Percentiles rank a stretch among this genome's conserved stretches.
phyloP scores from a whole-genome alignment of 805 yeast species.

The Candida multigemmis region DNA sequence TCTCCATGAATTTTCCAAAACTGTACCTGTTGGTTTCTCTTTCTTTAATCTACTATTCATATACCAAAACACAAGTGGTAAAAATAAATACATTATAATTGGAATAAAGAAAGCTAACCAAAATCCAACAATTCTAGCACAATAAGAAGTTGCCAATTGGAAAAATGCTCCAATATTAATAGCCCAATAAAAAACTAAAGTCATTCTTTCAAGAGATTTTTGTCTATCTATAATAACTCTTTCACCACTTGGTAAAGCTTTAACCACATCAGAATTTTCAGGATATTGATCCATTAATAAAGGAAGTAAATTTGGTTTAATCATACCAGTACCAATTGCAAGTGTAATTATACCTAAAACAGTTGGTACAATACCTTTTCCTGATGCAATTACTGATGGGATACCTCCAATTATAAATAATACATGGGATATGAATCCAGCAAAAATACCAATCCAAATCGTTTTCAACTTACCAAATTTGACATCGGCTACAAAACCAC shows the following conservation, averaged over 20 bases:
- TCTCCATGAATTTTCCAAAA: slow-evolving; percentile 33
- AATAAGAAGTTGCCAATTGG: slow-evolving; percentile 42
- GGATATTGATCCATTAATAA: slow-evolving; percentile 40
- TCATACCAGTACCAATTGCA: slow-evolving; percentile 42
- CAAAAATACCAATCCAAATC: slow-evolving; percentile 39
- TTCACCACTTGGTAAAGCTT: slow-evolving; percentile 51
- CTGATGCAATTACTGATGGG: slow-evolving; percentile 27
- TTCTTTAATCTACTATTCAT: slow-evolving; percentile 20
- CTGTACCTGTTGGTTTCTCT: slow-evolving; percentile 35
- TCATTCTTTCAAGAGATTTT: slow-evolving; percentile 31
- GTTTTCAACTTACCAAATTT: slow-evolving; percentile 38
- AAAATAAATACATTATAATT: slow-evolving; percentile 17
- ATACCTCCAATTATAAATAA: slow-evolving; percentile 41
- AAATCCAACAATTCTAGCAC: slow-evolving; percentile 43
- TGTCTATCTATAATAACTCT: slow-evolving; percentile 49
- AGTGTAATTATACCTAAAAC: slow-evolving; percentile 29
- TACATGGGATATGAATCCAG: slow-evolving; percentile 39
- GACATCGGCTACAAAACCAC: slow-evolving; percentile 46
- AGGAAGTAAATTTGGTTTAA: slow-evolving; percentile 46
- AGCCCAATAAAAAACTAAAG: slow-evolving; percentile 44
- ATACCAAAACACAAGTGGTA: slow-evolving; percentile 18
- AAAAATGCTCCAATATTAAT: slow-evolving; percentile 49
- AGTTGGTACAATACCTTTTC: slow-evolving; percentile 32
- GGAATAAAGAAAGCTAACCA: slow-evolving; percentile 49
- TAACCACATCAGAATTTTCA: slow-evolving; percentile 49